phyloP scores from a whole-genome alignment of 2,329 filamentous ascomycete genomes.

The Exserohilum turcica region DNA sequence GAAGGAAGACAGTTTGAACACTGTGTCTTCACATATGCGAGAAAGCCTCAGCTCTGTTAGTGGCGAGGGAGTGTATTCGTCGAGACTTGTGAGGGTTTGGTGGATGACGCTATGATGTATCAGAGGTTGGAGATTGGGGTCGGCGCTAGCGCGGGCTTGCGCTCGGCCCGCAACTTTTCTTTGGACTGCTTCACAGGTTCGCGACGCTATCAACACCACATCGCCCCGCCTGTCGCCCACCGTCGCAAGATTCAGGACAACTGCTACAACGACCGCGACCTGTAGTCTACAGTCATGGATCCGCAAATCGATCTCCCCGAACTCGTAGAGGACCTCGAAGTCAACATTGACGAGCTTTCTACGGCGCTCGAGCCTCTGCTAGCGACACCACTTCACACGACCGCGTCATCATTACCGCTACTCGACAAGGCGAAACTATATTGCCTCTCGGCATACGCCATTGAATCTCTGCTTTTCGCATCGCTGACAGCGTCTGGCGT shows the following conservation, averaged over 20 bases:
- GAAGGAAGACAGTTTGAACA: conserved; percentile 53
- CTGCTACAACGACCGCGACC: neutral
- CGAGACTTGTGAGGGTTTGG: conserved; percentile 1
- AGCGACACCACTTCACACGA: conserved; percentile 65
- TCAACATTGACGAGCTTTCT: conserved; percentile 79
- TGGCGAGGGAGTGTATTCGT: neutral
- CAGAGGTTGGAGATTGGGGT: neutral
- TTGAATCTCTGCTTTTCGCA: conserved; percentile 88
- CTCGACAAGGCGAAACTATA: conserved; percentile 94
- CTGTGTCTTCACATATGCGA: conserved; percentile 19
- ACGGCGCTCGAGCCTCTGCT: conserved; percentile 76
- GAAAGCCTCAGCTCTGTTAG: neutral
- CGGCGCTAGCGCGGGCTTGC: conserved; percentile 26
- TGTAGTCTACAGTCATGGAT: conserved; percentile 52
- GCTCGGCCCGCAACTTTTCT: conserved; percentile 36
- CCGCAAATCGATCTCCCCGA: conserved; percentile 62
- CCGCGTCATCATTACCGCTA: conserved; percentile 80
- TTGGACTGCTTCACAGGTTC: conserved; percentile 3
- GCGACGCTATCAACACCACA: conserved; percentile 3
- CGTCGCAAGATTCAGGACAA: neutral
- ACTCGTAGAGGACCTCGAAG: conserved; percentile 74
- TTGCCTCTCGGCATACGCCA: conserved; percentile 82
- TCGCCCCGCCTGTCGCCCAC: neutral
- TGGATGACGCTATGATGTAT: conserved; percentile 17
- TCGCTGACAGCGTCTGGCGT: conserved; percentile 78